Base-by-base conservation (phyloP, 2,329 filamentous ascomycete genomes). In the Ceratocystis destructans region DNA sequence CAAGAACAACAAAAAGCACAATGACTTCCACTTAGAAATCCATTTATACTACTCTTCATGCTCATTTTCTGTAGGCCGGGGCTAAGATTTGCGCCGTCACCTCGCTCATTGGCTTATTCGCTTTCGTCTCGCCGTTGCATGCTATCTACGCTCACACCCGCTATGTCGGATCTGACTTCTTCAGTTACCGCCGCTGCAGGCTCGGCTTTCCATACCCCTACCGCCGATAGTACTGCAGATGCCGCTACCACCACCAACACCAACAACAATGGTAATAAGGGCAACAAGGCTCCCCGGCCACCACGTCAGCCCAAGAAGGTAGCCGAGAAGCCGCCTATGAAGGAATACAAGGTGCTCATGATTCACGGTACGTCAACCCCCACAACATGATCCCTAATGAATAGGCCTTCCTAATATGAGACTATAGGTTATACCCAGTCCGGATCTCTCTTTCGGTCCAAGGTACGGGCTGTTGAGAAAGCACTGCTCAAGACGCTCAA, bases 401-500 rank as follows among this genome's bases (percentile, higher is more conserved):
- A 66, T 2, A 5, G 33, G 17, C 22, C 33, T 50, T 65, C 10
- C 64, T 59, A 45, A 68, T 33, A 33, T 6, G 65, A 63, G 17
- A 46, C 57, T 46, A 10, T 66, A 86, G 88, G 93, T 75, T 96
- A 86, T 82, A 96, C 93, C 6, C 93, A 97, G 79, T 95, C 89
- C 33, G 91, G 92, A 3, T 76, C 86, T 3, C 79, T 91, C 69
- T 96, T 96, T 82, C 87, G 85, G 74, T 83, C 87, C 75, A 96
- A 96, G 78, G 95, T 90, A 59, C 89, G 90, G 74, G 90, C 90
- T 10, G 80, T 96, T 1, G 85, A 91, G 71, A 96, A 96, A 75
- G 79, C 87, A 65, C 82, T 96, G 67, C 75, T 79, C 68, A 96
- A 96, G 73, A 78, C 84, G 33, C 87, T 96, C 69, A 76, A 81